A percentile compares a stretch with the other conserved stretches of the same genome.
Conservation (phyloP, 225 moss, liverwort and hornwort genomes). For the Asterella californica region DNA sequence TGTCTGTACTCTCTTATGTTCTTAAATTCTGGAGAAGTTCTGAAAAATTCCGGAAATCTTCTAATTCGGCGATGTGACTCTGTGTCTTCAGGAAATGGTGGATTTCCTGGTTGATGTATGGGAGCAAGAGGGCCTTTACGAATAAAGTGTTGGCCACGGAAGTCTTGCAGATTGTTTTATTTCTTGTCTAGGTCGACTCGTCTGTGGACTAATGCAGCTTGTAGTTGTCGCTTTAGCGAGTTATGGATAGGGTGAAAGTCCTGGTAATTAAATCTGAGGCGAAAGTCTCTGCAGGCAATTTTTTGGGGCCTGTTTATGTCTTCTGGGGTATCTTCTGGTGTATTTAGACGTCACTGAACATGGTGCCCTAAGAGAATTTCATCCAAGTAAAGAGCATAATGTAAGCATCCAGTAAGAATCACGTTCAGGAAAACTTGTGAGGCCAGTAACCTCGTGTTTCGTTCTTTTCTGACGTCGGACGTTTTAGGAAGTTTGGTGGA, state of each 20-base stretch:
- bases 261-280: conserved; percentile 8
- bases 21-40: neutral
- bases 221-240: conserved; percentile 17
- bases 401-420: neutral
- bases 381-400: conserved; percentile 8
- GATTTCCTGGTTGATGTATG: conserved; percentile 95
- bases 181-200: conserved; percentile 28
- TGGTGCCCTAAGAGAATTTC: conserved; percentile 9
- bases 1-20: neutral
- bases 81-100: conserved; percentile 79
- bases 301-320: conserved; percentile 20
- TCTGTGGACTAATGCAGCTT: conserved; percentile 9
- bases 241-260: conserved; percentile 1
- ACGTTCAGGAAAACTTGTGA: neutral
- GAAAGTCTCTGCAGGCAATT: conserved; percentile 18
- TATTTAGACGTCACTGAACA: neutral
- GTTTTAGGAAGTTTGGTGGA: neutral
- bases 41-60: neutral
- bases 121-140: conserved; percentile 95
- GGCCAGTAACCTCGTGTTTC: neutral
- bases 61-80: neutral
- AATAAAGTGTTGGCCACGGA: conserved; percentile 39
- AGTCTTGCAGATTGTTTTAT: conserved; percentile 5
- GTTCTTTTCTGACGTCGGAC: neutral
- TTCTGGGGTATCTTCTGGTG: conserved; percentile 14